A percentile compares a stretch with the other conserved stretches of the same genome.
phyloP scores from a whole-genome alignment of 257 asterid species.

The Penstemon newberryi region DNA sequence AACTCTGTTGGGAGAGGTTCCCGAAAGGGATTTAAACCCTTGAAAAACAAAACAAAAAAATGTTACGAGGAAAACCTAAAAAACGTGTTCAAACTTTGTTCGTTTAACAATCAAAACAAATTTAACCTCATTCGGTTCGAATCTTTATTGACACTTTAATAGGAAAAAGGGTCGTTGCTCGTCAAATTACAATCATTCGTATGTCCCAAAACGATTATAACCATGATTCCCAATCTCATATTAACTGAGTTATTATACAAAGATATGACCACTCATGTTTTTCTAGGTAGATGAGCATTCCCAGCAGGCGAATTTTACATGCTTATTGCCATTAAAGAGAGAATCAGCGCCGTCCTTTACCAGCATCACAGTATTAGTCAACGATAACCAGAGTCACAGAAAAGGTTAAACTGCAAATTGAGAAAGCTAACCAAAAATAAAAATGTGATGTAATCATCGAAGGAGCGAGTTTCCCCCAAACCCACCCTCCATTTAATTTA shows the following conservation, averaged over 20 bases:
- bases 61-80: too few species aligned
- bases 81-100: too few species aligned
- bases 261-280: constrained; percentile 15
- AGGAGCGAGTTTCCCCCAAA: too few species aligned
- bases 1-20: too few species aligned
- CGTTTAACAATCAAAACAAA: background rate
- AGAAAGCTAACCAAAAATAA: too few species aligned
- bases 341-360: background rate
- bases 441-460: too few species aligned
- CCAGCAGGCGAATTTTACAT: background rate
- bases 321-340: background rate
- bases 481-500: background rate
- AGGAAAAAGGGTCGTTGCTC: constrained; percentile 20
- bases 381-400: too few species aligned
- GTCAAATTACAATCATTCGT: background rate
- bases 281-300: constrained; percentile 19
- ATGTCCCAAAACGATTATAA: constrained; percentile 23
- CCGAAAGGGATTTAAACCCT: too few species aligned
- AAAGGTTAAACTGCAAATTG: too few species aligned
- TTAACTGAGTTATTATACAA: constrained; percentile 23
- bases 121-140: background rate
- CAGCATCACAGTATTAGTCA: too few species aligned
- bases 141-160: background rate
- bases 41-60: too few species aligned
- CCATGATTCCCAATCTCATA: constrained; percentile 19